phyloP scores from a whole-genome alignment of 75 land plant genomes.

The Cupressus sempervirens region DNA sequence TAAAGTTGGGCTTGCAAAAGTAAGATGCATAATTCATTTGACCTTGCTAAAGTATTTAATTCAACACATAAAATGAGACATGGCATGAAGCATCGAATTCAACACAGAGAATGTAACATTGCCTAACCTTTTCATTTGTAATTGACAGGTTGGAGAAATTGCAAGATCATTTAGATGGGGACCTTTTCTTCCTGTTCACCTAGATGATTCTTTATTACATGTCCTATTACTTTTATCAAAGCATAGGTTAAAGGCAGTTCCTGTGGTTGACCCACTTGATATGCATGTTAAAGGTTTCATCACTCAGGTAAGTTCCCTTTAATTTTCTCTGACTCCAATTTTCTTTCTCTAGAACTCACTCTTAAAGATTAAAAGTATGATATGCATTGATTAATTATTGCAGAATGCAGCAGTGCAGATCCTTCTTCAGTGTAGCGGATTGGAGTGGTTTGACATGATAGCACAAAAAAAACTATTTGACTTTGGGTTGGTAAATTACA shows the following conservation, averaged over 20 bases:
- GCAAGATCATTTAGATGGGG: slow-evolving; percentile 58
- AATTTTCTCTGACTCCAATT: background rate
- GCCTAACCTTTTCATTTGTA: background rate
- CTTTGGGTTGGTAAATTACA: slow-evolving; percentile 29
- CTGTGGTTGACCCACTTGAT: slow-evolving; percentile 38
- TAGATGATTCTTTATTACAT: slow-evolving; percentile 50
- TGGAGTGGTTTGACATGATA: slow-evolving; percentile 65
- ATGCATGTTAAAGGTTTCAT: slow-evolving; percentile 43
- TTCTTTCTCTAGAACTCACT: background rate
- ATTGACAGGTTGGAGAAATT: slow-evolving; percentile 45
- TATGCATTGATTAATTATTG: background rate
- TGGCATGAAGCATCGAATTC: background rate
- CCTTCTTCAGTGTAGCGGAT: slow-evolving; percentile 58
- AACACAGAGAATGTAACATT: background rate
- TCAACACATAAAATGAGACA: background rate
- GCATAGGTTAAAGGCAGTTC: slow-evolving; percentile 54
- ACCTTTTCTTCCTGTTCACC: slow-evolving; percentile 54
- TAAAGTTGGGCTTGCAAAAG: slow-evolving; percentile 25
- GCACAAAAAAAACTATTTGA: slow-evolving; percentile 39
- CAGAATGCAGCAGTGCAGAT: slow-evolving; percentile 57
- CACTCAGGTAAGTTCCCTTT: slow-evolving; percentile 40
- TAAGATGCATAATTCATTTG: slow-evolving; percentile 9
- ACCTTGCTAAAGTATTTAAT: background rate
- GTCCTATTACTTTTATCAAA: slow-evolving; percentile 56
- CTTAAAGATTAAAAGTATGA: background rate